Percentiles rank a stretch among this genome's conserved stretches.
These are phyloP conservation scores for Corymbia maculata DNA, from an alignment of 345 rosid genomes.

Conservation along the genomic window DNA sequence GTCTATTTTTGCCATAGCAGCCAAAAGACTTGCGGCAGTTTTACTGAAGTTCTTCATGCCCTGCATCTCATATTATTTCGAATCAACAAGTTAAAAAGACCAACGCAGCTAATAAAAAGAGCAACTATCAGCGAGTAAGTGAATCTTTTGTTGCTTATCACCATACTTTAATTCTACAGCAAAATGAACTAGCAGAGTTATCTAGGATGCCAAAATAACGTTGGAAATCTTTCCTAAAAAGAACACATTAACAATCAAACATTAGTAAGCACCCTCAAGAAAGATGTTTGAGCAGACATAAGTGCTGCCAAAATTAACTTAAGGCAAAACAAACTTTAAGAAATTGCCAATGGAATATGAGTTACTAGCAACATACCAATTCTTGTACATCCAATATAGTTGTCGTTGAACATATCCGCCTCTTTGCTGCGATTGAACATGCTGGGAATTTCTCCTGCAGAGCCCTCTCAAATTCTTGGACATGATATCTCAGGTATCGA, in stretches of 20 bases:
- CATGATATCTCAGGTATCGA: slow-evolving; percentile 84
- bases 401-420: slow-evolving; percentile 64
- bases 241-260: neutral
- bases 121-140: neutral
- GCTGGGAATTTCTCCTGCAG: slow-evolving; percentile 82
- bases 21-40: slow-evolving; percentile 79
- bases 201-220: neutral
- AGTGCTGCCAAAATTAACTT: neutral
- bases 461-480: slow-evolving; percentile 93
- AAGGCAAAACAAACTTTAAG: neutral
- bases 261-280: neutral
- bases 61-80: slow-evolving; percentile 23
- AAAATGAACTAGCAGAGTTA: neutral
- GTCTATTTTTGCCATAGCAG: slow-evolving; percentile 74
- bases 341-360: neutral
- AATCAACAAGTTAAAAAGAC: neutral
- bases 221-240: neutral
- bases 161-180: neutral
- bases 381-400: slow-evolving; percentile 91
- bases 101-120: neutral
- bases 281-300: neutral
- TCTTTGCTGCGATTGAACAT: slow-evolving; percentile 86
- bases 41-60: slow-evolving; percentile 84
- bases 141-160: neutral
- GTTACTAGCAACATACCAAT: slow-evolving; percentile 45